phyloP scores from a whole-genome alignment of 163 green algal genomes.

The Volvox carteri region DNA sequence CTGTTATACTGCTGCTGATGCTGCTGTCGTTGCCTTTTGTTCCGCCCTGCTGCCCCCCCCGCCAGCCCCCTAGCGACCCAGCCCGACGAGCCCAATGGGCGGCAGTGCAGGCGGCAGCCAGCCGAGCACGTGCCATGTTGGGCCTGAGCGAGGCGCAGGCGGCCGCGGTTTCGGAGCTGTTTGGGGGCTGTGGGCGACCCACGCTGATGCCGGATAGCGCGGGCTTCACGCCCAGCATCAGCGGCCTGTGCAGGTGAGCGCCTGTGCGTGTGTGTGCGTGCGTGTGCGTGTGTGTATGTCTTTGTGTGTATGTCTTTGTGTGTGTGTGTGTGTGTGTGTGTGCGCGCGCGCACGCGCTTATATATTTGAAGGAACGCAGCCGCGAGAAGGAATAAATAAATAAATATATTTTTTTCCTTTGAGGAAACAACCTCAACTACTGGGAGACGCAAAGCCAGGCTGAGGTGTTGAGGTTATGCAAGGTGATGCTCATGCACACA shows the following conservation, averaged over 20 bases:
- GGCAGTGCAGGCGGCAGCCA: constrained; percentile 17
- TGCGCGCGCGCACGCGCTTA: too few relatives aligned
- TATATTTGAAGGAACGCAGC: too few relatives aligned
- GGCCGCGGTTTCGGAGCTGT: constrained; percentile 53
- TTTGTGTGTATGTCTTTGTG: too few relatives aligned
- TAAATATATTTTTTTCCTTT: too few relatives aligned
- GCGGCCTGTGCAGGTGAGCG: constrained; percentile 51
- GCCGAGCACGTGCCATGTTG: constrained; percentile 54
- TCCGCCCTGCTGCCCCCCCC: not conserved
- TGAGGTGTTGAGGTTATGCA: too few relatives aligned
- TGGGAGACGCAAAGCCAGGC: too few relatives aligned
- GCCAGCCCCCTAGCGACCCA: constrained; percentile 38
- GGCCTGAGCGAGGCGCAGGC: constrained; percentile 46
- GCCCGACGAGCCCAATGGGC: constrained; percentile 19
- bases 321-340: too few relatives aligned
- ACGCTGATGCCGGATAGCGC: constrained; percentile 26
- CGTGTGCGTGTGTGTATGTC: too few relatives aligned
- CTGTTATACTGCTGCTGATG: not conserved
- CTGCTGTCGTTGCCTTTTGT: not conserved
- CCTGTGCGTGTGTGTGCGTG: not conserved
- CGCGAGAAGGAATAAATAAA: too few relatives aligned
- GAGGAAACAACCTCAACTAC: too few relatives aligned
- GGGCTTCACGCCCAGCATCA: constrained; percentile 21
- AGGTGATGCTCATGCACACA: too few relatives aligned
- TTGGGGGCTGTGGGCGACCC: constrained; percentile 42